Base-by-base conservation (phyloP, 345 rosid species). In the Hevea brasiliensis region DNA sequence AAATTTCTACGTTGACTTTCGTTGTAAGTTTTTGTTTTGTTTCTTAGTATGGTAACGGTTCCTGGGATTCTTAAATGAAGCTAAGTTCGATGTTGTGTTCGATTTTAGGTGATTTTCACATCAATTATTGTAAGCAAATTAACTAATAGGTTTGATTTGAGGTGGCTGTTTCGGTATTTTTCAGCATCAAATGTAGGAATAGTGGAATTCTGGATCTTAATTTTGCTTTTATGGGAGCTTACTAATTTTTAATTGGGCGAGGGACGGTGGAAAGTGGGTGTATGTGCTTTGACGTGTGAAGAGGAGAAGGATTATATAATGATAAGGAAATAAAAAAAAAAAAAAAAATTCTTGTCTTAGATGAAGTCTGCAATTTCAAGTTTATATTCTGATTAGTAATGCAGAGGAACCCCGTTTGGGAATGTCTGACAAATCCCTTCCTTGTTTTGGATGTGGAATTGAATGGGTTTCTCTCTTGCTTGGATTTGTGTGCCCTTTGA, bases 371-470 rank as follows among this genome's bases (percentile, higher is more conserved):
- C n/a, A n/a, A n/a, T n/a, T n/a, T n/a, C n/a, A n/a, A n/a, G n/a
- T n/a, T n/a, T 90, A 95, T 84, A 40, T 47, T 70, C 87, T 57
- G 61, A 77, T 91, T 66, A 59, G 81, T 67, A 88, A 73, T 62
- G 84, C 59, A 4, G 97, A 87, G 70, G 80, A 83, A 13, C 75
- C 85, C 41, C 77, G 83, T 64, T 70, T 92, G 77, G 91, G 91
- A 78, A 73, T 84, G 40, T 92, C 79, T 72, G 94, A 90, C 77
- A 92, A 90, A 74, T 94, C 97, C 18, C 97, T 94, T 80, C 98
- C 97, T 83, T 94, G 89, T 86, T 90, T 81, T 40, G 96, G 98
- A 68, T 94, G 89, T 78, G 98, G 98, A 85, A 86, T 92, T 42
- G 98, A 98, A 77, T 94, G 98, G 98, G 87, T 88, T 73, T 92